Base-by-base conservation (phyloP, 2,329 filamentous ascomycete species). In the Thielaviopsis ethacetica region DNA sequence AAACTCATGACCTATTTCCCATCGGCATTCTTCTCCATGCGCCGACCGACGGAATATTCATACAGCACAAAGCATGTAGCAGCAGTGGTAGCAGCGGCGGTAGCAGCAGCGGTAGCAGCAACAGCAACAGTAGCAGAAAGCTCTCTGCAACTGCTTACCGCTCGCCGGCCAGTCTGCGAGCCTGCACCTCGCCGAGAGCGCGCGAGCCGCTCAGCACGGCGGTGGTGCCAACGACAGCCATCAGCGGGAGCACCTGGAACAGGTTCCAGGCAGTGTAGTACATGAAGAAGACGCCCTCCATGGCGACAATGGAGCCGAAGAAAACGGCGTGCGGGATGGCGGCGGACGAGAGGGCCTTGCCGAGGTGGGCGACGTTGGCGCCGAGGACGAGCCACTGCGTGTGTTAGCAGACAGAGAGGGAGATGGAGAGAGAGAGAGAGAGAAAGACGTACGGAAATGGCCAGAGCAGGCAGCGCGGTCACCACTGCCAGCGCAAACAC, bases 261-360 rank as follows among this genome's bases (percentile, higher is more conserved):
- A 98, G 76, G 67, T 85, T 95, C 91, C 91, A 96, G 67, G 75
- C 82, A 57, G 81, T 85, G 73, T 97, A 97, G 78, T 98, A 98
- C 64, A 95, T 73, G 75, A 93, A 91, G 73, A 98, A 96, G 59
- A 95, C 83, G 17, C 81, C 86, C 71, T 98, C 93, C 76, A 98
- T 87, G 22, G 84, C 83, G 47, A 95, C 62, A 59, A 98, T 82
- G 5, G 90, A 95, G 56, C 86, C 87, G 65, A 94, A 86, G 76
- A 97, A 98, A 38, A 90, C 71, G 30, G 76, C 75, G 69, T 98
- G 91, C 5, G 91, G 85, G 51, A 95, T 65, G 1, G 93, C 91
- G 0, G 89, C 87, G 22, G 80, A 76, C 60, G 81, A 75, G 56
- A 96, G 72, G 9, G 93, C 91, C 68, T 86, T 85, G 57, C 80